Conservation (phyloP, 148 eudicot species). For the Spergularia bocconei region DNA sequence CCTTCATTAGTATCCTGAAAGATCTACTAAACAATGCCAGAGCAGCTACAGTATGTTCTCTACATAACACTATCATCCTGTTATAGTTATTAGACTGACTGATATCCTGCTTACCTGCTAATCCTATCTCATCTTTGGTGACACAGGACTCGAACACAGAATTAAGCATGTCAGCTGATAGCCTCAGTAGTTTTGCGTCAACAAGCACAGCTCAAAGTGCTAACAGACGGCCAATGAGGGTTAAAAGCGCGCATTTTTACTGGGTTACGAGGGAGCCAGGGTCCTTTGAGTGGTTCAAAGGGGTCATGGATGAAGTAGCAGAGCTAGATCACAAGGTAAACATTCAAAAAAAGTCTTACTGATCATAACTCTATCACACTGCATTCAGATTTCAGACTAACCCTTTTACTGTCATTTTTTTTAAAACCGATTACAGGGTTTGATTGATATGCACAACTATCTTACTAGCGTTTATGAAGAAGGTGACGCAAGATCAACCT, state of each 20-base stretch:
- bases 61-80: neutral
- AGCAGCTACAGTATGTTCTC: slow-evolving; percentile 46
- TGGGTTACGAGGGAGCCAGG: slow-evolving; percentile 96
- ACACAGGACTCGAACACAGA: slow-evolving; percentile 75
- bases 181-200: slow-evolving; percentile 69
- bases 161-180: slow-evolving; percentile 65
- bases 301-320: slow-evolving; percentile 96
- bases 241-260: slow-evolving; percentile 77
- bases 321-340: slow-evolving; percentile 86
- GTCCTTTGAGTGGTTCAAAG: slow-evolving; percentile 98
- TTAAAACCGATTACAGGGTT: slow-evolving; percentile 44
- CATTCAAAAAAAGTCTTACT: neutral
- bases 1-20: slow-evolving; percentile 84
- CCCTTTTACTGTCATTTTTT: neutral
- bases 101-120: neutral
- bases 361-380: neutral
- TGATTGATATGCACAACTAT: slow-evolving; percentile 94
- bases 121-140: slow-evolving; percentile 7
- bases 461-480: slow-evolving; percentile 96
- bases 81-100: neutral
- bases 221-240: slow-evolving; percentile 56
- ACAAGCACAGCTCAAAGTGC: slow-evolving; percentile 42
- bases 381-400: neutral
- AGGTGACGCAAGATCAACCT: slow-evolving; percentile 92
- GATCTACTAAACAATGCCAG: slow-evolving; percentile 75